Evolutionary conservation across 768 basidiomycete species (phyloP), one percentile per base, ranked within the genome.

Genomic region (Clathrus columnatus): DNA sequence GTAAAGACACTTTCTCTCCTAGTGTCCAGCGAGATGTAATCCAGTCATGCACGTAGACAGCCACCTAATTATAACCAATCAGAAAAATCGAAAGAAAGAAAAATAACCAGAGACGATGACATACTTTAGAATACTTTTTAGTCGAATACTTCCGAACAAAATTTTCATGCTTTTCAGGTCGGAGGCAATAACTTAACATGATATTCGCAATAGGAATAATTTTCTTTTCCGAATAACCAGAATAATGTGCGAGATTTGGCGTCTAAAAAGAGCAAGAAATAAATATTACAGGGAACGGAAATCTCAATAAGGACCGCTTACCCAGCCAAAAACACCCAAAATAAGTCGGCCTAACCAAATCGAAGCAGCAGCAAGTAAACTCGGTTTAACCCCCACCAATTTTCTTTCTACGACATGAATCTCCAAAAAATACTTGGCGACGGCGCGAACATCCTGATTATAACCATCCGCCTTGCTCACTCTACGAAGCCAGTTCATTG

Each of bases 381-480:
- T 91, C 2, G 94, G 89, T 7, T 84, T 78, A 5, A 81, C 79
- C 1, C 75, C 74, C 45, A 97, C 72, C 59, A 97, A 72, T n/a
- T 79, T 73, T 74, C 84, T 82, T 60, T 97, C 92, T 18, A 96
- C 73, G 50, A 82, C 80, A 11, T 82, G 80, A 48, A 96, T 87
- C 72, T 96, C 94, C 51, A 94, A 73, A 50, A 96, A 76, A 69
- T 91, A 97, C 68, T 97, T 96, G 30, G 84, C 91, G 18, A 96
- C 76, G 2, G 92, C 93, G 55, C 93, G 73, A 16, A 84, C 84
- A 61, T 90, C 81, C 27, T 87, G 78, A 61, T 94, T 87, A 68
- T 91, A 95, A 54, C 85, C 83, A 62, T 97, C 94, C 2, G 92
- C 94, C 71, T 96, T 97, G 73, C 88, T 91, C 54, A 90, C 84